Evolutionary conservation across 2,329 filamentous ascomycete species (phyloP).

Genomic region (Neonectria coccinea): DNA sequence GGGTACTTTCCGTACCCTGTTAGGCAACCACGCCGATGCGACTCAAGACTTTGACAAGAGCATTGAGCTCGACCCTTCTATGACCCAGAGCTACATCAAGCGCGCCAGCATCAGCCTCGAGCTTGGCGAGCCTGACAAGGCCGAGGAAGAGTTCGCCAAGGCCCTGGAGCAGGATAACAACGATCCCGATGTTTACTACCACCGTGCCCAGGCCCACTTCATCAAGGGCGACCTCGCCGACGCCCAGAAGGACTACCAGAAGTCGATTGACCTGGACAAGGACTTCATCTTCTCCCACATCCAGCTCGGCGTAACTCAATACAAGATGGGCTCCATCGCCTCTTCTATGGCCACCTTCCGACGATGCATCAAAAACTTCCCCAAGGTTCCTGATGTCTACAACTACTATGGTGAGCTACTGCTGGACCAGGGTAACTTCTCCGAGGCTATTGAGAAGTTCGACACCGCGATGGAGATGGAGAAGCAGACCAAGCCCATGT

Average conservation of each 20-base stretch:
- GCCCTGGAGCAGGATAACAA: slow-evolving; percentile 86
- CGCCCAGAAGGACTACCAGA: slow-evolving; percentile 98
- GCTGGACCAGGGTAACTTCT: slow-evolving; percentile 94
- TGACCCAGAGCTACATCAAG: slow-evolving; percentile 99
- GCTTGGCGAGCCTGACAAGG: slow-evolving; percentile 87
- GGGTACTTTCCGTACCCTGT: slow-evolving; percentile 93
- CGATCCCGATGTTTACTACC: slow-evolving; percentile 98
- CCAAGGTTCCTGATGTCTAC: slow-evolving; percentile 96
- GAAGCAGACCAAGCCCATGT: slow-evolving; percentile 90
- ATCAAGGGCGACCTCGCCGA: slow-evolving; percentile 94
- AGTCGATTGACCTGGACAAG: slow-evolving; percentile 95
- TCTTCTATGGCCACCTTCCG: slow-evolving; percentile 99
- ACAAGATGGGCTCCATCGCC: slow-evolving; percentile 98
- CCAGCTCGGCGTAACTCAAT: slow-evolving; percentile 98
- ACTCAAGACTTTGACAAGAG: slow-evolving; percentile 90
- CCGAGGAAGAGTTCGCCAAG: slow-evolving; percentile 86
- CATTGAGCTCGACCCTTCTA: slow-evolving; percentile 85
- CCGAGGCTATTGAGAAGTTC: slow-evolving; percentile 97
- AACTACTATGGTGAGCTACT: slow-evolving; percentile 99
- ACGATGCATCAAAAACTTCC: slow-evolving; percentile 97
- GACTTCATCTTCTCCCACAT: slow-evolving; percentile 99
- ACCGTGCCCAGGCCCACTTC: slow-evolving; percentile 97
- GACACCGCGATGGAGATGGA: slow-evolving; percentile 99
- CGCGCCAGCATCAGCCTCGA: slow-evolving; percentile 98
- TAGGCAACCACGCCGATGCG: slow-evolving; percentile 86